Conservation (phyloP, 352 stramenopile genomes). For the Phytophthora nicotianae region DNA sequence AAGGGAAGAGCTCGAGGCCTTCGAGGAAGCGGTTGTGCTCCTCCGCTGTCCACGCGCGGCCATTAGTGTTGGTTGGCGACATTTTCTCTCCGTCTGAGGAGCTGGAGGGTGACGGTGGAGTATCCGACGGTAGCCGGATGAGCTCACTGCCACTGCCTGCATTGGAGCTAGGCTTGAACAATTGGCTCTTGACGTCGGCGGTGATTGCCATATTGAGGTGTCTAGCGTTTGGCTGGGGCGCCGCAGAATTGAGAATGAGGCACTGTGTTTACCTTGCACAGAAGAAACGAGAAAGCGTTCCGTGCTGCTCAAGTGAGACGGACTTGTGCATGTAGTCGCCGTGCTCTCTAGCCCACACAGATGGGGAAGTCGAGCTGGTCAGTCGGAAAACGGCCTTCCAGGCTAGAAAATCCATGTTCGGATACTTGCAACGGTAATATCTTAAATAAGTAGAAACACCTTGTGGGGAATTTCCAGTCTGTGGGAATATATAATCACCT, state of each 20-base stretch:
- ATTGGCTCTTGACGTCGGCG: conserved; percentile 53
- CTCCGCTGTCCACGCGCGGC: conserved; percentile 44
- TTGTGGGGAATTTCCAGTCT: no score
- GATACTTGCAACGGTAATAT: conserved; percentile 4
- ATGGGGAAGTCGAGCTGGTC: conserved; percentile 19
- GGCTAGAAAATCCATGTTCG: conserved; percentile 33
- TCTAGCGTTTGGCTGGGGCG: not conserved
- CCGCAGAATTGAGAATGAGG: conserved; percentile 39
- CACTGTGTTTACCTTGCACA: conserved; percentile 15
- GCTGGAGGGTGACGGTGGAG: conserved; percentile 11
- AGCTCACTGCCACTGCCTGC: conserved; percentile 28
- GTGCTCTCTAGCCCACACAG: conserved; percentile 30
- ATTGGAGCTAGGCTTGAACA: conserved; percentile 33
- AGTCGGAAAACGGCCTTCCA: conserved; percentile 25
- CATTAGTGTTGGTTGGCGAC: conserved; percentile 34
- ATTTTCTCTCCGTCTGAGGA: conserved; percentile 19
- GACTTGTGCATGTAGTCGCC: conserved; percentile 6
- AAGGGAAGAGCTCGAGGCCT: conserved; percentile 65
- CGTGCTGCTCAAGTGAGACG: conserved; percentile 18
- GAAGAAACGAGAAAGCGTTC: conserved; percentile 6
- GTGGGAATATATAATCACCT: no score
- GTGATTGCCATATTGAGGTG: conserved; percentile 47
- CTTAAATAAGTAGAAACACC: not conserved
- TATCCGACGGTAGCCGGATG: conserved; percentile 40
- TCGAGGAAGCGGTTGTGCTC: conserved; percentile 70